Base-by-base conservation (phyloP, 495 filamentous ascomycete species). In the Talaromyces thailandensis region DNA sequence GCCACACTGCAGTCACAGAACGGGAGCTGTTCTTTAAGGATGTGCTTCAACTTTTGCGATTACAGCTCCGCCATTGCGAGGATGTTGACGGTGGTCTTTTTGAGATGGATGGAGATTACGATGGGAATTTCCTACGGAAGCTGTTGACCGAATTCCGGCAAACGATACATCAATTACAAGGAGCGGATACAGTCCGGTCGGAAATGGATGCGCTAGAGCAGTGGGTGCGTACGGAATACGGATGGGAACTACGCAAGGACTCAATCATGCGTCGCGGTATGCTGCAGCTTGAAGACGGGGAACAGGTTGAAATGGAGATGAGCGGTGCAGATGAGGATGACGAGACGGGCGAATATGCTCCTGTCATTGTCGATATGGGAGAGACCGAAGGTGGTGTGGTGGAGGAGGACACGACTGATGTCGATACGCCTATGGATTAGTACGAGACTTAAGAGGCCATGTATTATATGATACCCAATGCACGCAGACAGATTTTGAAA, bases 301-400 rank as follows among this genome's bases (percentile, higher is more conserved):
- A 93, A 71, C 75, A 85, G 66, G 86, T 96, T 16, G 86, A 92
- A 62, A 81, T 94, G 68, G 91, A 96, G 64, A 77, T 90, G 64
- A 77, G 77, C 26, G 89, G 86, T 6, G 81, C 87, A 63, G 88
- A 93, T 64, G 90, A 85, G 62, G 90, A 95, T 61, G 90, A 94
- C 59, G 91, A 94, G 73, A 83, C 82, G 62, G 91, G 91, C 18
- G 93, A 96, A 69, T 93, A 92, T 78, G 87, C 89, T 63, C 94
- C 93, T 16, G 80, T 88, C 24, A 73, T 98, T 18, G 91, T 98
- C 5, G 85, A 92, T 57, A 66, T 92, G 65, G 80, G 62, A 29
- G 58, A 62, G 16, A 57, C 55, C 28, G 45, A 50, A 50, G n/a
- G 31, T 35, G 31, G 9, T 50, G 12, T 12, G 14, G 12, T 12